phyloP scores from a whole-genome alignment of 179 eudicot species.

The Camellia oleifera region DNA sequence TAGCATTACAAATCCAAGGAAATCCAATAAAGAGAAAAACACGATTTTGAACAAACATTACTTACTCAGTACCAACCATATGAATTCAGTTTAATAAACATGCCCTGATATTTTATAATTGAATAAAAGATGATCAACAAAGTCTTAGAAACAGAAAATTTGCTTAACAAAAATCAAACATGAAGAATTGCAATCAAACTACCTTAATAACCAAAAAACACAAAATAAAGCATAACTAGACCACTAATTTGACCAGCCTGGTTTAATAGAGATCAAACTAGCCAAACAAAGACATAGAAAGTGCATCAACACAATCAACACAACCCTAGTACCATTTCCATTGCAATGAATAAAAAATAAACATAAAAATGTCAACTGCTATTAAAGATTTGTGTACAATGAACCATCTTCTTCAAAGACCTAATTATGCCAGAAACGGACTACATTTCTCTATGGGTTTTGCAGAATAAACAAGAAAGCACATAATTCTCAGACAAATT shows the following conservation, averaged over 20 bases:
- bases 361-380: background rate
- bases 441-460: background rate
- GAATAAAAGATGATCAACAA: background rate
- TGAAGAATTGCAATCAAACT: background rate
- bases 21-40: too few species aligned
- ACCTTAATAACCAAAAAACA: background rate
- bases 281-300: background rate
- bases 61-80: too few species aligned
- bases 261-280: background rate
- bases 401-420: background rate
- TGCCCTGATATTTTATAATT: background rate
- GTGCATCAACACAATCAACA: background rate
- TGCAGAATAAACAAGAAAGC: background rate
- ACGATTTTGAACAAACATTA: too few species aligned
- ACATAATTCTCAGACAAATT: background rate
- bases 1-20: background rate
- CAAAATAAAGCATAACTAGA: background rate
- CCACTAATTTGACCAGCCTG: background rate
- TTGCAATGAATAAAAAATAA: background rate
- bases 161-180: background rate
- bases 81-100: background rate
- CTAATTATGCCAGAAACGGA: background rate
- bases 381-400: background rate
- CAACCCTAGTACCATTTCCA: background rate
- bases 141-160: background rate